phyloP scores from a whole-genome alignment of 345 rosid species.

The Salix dunnii region DNA sequence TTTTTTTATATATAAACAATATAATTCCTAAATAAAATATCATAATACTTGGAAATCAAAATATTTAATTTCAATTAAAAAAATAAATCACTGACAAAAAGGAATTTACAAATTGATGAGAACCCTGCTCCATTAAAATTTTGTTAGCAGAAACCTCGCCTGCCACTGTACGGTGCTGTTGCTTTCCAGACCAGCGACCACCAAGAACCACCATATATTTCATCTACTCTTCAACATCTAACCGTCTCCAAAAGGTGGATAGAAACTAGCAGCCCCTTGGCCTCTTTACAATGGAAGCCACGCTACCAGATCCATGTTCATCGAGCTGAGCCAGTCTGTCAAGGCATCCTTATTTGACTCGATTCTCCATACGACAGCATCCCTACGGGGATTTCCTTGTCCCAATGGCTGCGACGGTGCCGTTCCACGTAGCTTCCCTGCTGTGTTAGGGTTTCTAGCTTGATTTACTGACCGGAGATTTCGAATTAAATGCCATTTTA shows the following conservation, averaged over 20 bases:
- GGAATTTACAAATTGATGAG: too few species aligned
- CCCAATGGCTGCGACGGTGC: constrained; percentile 2
- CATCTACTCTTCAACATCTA: constrained; percentile 53
- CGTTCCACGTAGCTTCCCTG: constrained; percentile 19
- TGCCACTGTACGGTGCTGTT: constrained; percentile 5
- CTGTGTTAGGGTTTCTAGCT: constrained; percentile 14
- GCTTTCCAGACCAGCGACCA: constrained; percentile 20
- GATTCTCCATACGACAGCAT: constrained; percentile 3
- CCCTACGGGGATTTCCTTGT: constrained; percentile 6
- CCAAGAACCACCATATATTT: constrained; percentile 29
- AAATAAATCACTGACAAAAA: too few species aligned
- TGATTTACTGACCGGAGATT: constrained; percentile 23
- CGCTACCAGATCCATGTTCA: constrained; percentile 1
- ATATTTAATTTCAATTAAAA: too few species aligned
- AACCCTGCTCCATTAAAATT: constrained; percentile 6
- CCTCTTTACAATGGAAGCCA: constrained; percentile 6
- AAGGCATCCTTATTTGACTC: constrained; percentile 29
- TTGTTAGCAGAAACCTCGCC: constrained; percentile 11
- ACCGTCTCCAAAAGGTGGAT: constrained; percentile 38
- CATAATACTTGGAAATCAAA: too few species aligned
- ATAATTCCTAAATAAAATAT: too few species aligned
- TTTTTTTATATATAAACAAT: too few species aligned
- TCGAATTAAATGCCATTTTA: constrained; percentile 10
- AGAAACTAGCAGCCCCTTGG: not conserved
- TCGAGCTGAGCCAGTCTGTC: constrained; percentile 12